Evolutionary conservation across 2,329 filamentous ascomycete genomes (phyloP).

Genomic region (Pseudogymnoascus sp.): DNA sequence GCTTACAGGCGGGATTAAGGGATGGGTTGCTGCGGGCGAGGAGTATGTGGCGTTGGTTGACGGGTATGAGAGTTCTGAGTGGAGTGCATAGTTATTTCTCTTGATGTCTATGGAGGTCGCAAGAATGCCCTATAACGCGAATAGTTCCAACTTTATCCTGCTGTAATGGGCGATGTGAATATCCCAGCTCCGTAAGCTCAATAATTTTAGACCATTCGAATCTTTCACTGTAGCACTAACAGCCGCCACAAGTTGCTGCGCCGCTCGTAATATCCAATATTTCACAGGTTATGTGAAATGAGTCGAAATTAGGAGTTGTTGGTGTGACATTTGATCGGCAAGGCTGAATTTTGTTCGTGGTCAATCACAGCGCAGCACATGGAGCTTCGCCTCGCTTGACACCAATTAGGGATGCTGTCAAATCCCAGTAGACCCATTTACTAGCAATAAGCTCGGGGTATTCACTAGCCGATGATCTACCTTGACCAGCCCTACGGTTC

Average conservation of each 20-base stretch:
- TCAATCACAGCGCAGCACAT: background rate
- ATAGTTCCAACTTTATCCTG: background rate
- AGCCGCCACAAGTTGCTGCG: background rate
- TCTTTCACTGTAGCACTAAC: background rate
- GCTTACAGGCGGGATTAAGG: slow-evolving; percentile 33
- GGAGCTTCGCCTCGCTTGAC: background rate
- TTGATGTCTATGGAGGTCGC: background rate
- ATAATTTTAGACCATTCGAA: background rate
- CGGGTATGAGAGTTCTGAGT: slow-evolving; percentile 28
- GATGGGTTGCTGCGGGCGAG: slow-evolving; percentile 31
- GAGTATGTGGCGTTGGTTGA: slow-evolving; percentile 31
- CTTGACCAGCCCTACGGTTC: background rate
- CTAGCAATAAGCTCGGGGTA: background rate
- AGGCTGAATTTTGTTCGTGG: background rate
- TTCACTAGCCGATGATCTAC: slow-evolving; percentile 5
- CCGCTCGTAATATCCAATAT: background rate
- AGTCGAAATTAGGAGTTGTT: background rate
- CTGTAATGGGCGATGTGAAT: background rate
- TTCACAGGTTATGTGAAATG: background rate
- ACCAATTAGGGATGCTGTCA: background rate
- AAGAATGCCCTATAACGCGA: background rate
- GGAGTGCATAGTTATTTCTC: slow-evolving; percentile 5
- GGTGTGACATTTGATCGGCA: background rate
- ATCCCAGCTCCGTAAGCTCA: background rate
- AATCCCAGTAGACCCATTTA: background rate